Conservation (phyloP, 2,329 filamentous ascomycete species). For the Rhynchosporium graminicola region DNA sequence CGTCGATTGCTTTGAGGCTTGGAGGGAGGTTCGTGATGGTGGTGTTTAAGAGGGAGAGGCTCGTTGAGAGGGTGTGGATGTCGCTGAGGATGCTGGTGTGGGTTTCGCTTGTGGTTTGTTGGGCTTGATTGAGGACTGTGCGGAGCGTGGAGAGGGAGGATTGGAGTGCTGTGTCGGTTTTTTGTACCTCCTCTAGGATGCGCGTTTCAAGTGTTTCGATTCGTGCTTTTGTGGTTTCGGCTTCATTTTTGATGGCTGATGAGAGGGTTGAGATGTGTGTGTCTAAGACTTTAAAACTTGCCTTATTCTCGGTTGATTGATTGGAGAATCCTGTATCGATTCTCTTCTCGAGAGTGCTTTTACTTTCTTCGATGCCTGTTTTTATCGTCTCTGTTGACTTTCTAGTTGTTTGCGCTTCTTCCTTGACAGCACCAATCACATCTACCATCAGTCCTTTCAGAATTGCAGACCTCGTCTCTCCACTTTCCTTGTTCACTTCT, state of each 20-base stretch:
- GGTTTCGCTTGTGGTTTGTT: neutral
- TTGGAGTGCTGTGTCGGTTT: neutral
- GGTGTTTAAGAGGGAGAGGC: neutral
- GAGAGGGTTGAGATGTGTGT: neutral
- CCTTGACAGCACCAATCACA: neutral
- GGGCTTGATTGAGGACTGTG: neutral
- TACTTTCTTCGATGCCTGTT: neutral
- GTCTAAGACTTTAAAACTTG: neutral
- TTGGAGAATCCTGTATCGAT: neutral
- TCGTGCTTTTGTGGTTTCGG: conserved; percentile 6
- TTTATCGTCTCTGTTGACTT: neutral
- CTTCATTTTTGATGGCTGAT: conserved; percentile 13
- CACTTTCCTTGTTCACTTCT: neutral
- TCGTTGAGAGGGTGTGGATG: neutral
- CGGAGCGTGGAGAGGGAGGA: conserved; percentile 2
- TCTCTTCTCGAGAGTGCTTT: neutral
- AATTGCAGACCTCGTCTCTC: neutral
- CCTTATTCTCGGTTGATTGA: neutral
- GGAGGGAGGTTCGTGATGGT: conserved; percentile 12
- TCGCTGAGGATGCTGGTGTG: neutral
- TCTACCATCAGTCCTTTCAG: neutral
- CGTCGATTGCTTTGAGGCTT: conserved; percentile 9
- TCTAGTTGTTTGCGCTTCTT: neutral
- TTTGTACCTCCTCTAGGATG: conserved; percentile 12
- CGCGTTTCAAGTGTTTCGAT: conserved; percentile 10